These are phyloP conservation scores for Yamadazyma blattariae DNA, from an alignment of 1,139 yeast genomes.

Conservation along the genomic window DNA sequence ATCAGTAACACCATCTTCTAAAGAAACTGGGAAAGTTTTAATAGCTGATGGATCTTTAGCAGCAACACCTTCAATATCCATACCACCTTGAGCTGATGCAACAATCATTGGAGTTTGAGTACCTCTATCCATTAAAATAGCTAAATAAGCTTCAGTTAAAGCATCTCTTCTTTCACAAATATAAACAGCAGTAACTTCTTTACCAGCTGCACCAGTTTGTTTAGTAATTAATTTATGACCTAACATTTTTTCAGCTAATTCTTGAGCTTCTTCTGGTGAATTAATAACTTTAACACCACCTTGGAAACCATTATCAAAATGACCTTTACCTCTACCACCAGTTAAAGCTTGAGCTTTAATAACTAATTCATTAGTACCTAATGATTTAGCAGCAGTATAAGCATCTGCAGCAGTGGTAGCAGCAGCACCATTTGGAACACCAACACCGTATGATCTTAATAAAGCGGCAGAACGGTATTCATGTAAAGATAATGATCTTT, in stretches of 20 bases:
- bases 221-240: slow-evolving; percentile 92
- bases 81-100: slow-evolving; percentile 98
- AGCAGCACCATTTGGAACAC: slow-evolving; percentile 89
- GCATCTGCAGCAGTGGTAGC: slow-evolving; percentile 92
- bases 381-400: slow-evolving; percentile 64
- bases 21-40: slow-evolving; percentile 79
- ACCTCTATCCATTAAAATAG: slow-evolving; percentile 92
- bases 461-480: slow-evolving; percentile 95
- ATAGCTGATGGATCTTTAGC: slow-evolving; percentile 88
- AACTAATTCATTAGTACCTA: slow-evolving; percentile 77
- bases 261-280: slow-evolving; percentile 83
- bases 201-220: slow-evolving; percentile 98
- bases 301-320: slow-evolving; percentile 90
- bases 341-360: slow-evolving; percentile 98
- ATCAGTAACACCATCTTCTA: slow-evolving; percentile 79
- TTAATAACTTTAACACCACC: slow-evolving; percentile 94
- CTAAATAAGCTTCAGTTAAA: slow-evolving; percentile 90
- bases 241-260: slow-evolving; percentile 86
- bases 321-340: slow-evolving; percentile 99
- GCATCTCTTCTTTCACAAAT: slow-evolving; percentile 94
- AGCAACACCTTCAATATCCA: slow-evolving; percentile 99
- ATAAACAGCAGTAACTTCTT: slow-evolving; percentile 95
- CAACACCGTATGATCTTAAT: slow-evolving; percentile 77
- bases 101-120: slow-evolving; percentile 90
- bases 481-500: slow-evolving; percentile 83